phyloP scores from a whole-genome alignment of 2,329 filamentous ascomycete genomes.

The Phaeosphaeria sp. region DNA sequence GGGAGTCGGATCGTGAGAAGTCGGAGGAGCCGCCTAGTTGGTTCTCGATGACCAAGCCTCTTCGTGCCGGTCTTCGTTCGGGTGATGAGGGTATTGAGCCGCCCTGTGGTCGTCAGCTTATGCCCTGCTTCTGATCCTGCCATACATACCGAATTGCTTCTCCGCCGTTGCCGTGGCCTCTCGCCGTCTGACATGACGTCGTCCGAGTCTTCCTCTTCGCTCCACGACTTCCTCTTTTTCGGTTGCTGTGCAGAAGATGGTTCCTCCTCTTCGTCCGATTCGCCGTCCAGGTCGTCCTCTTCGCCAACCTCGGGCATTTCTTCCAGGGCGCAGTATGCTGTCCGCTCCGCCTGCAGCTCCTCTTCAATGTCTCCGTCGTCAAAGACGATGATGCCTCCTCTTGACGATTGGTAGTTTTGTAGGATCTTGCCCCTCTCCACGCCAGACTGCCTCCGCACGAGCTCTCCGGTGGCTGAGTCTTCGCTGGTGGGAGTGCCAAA shows the following conservation, averaged over 20 bases:
- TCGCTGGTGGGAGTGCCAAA: conserved; percentile 70
- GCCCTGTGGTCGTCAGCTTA: conserved; percentile 46
- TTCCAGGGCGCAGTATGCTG: conserved; percentile 83
- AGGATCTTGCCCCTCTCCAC: conserved; percentile 76
- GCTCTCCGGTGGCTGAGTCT: conserved; percentile 57
- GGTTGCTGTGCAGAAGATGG: conserved; percentile 46
- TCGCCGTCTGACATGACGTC: conserved; percentile 73
- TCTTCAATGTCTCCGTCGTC: conserved; percentile 96
- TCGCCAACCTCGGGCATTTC: conserved; percentile 92
- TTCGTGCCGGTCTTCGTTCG: conserved; percentile 64
- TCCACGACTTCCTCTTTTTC: conserved; percentile 52
- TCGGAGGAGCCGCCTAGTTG: conserved; percentile 45
- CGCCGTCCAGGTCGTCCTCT: conserved; percentile 67
- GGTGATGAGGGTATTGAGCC: conserved; percentile 72
- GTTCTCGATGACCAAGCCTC: conserved; percentile 58
- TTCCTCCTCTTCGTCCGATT: conserved; percentile 51
- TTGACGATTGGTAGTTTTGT: conserved; percentile 75
- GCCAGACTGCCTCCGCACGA: conserved; percentile 65
- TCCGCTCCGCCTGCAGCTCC: conserved; percentile 74
- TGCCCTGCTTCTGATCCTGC: not conserved
- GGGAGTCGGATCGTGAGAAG: conserved; percentile 50
- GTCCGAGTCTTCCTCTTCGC: conserved; percentile 67
- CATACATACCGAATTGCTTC: conserved; percentile 81
- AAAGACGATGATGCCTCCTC: conserved; percentile 89
- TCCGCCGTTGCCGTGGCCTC: conserved; percentile 77